These are phyloP conservation scores for Pseudoscleropodium purum DNA, from an alignment of 225 moss, liverwort and hornwort genomes.

Conservation along the genomic window DNA sequence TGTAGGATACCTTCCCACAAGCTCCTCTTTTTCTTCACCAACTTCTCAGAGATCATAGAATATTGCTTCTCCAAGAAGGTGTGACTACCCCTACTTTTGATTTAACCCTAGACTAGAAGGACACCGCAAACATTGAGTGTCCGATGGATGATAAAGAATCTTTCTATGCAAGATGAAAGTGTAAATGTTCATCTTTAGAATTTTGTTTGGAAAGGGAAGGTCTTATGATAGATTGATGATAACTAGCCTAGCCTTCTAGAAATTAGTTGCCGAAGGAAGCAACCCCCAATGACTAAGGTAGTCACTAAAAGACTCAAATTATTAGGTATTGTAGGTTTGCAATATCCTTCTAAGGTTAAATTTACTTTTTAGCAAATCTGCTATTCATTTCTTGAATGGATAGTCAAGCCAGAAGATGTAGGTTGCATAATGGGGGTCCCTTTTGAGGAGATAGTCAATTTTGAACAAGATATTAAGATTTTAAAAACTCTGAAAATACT, in stretches of 20 bases:
- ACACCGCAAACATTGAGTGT: rapidly evolving
- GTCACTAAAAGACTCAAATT: background rate
- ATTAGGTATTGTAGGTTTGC: rapidly evolving
- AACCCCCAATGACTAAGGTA: background rate
- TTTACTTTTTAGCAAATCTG: background rate
- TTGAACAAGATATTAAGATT: background rate
- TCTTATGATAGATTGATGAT: no score
- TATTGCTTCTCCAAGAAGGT: no score
- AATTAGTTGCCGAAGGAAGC: no score
- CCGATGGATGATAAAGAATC: background rate
- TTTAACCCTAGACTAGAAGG: background rate
- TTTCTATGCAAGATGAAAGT: background rate
- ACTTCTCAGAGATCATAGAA: no score
- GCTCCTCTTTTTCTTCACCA: no score
- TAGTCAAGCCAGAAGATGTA: no score
- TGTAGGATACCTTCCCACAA: no score
- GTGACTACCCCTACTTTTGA: background rate
- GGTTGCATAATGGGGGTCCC: no score
- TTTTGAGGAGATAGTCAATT: background rate
- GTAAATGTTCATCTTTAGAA: background rate
- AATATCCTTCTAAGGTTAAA: background rate
- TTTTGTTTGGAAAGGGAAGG: background rate
- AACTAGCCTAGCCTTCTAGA: rapidly evolving
- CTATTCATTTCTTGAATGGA: background rate
- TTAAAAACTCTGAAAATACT: background rate